Percentiles rank a stretch among this genome's conserved stretches.
phyloP scores from a whole-genome alignment of 2,329 filamentous ascomycete genomes.

The Diaporthe sp. region DNA sequence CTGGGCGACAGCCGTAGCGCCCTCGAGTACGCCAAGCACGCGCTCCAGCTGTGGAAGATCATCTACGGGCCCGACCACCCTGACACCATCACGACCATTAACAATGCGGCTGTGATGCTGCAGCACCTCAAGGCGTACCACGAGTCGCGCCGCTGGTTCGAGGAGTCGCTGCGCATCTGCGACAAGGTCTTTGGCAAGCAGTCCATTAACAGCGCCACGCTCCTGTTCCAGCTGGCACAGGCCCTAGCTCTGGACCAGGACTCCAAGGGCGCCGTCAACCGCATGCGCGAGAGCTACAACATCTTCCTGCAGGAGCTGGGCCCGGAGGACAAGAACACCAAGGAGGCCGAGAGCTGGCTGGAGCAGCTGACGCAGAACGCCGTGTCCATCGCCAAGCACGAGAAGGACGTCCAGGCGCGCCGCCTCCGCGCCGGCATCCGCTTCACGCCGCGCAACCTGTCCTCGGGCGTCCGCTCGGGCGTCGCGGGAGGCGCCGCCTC shows the following conservation, averaged over 20 bases:
- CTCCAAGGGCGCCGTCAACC: slow-evolving; percentile 88
- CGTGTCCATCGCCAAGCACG: slow-evolving; percentile 93
- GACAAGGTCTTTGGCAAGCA: slow-evolving; percentile 90
- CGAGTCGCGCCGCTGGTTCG: slow-evolving; percentile 96
- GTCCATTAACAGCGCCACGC: slow-evolving; percentile 92
- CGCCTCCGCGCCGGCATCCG: slow-evolving; percentile 78
- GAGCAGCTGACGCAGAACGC: slow-evolving; percentile 97
- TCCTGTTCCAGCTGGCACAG: slow-evolving; percentile 97
- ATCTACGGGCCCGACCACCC: slow-evolving; percentile 95
- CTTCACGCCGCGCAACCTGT: slow-evolving; percentile 75
- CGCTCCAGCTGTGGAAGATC: slow-evolving; percentile 95
- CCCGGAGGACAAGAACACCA: slow-evolving; percentile 94
- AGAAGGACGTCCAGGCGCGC: slow-evolving; percentile 85
- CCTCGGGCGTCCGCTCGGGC: slow-evolving; percentile 62
- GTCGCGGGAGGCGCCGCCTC: slow-evolving; percentile 54
- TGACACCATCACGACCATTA: slow-evolving; percentile 98
- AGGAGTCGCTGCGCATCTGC: slow-evolving; percentile 89
- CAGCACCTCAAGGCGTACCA: slow-evolving; percentile 95
- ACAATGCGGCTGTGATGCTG: slow-evolving; percentile 99
- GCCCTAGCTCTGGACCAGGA: slow-evolving; percentile 96
- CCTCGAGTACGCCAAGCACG: slow-evolving; percentile 91
- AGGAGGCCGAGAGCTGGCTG: slow-evolving; percentile 96
- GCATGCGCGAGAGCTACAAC: slow-evolving; percentile 97
- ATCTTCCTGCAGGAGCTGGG: slow-evolving; percentile 93
- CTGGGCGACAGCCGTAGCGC: slow-evolving; percentile 90